Conservation (phyloP, 768 basidiomycete genomes). For the Pisolithus albus region DNA sequence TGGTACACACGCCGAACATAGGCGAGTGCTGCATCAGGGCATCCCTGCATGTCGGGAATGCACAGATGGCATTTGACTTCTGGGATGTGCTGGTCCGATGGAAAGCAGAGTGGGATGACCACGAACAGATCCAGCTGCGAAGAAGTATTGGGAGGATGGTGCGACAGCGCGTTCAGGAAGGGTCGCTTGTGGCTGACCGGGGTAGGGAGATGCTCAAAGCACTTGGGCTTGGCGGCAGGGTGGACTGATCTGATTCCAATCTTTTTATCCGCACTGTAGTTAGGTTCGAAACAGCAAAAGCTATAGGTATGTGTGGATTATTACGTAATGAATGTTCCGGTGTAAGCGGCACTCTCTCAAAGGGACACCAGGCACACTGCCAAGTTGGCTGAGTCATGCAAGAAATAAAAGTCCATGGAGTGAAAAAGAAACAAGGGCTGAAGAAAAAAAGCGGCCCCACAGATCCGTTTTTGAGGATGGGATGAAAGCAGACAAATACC, state of each 20-base stretch:
- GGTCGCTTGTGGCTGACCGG: slow-evolving; percentile 17
- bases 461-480: neutral
- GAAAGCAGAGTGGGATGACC: slow-evolving; percentile 43
- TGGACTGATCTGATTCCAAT: neutral
- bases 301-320: too few species aligned
- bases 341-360: neutral
- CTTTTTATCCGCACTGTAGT: neutral
- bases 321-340: neutral
- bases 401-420: slow-evolving; percentile 14
- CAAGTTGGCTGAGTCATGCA: too few species aligned
- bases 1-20: slow-evolving; percentile 38
- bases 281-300: neutral
- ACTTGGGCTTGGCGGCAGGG: slow-evolving; percentile 9
- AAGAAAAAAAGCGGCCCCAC: neutral
- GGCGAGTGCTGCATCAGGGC: slow-evolving; percentile 46
- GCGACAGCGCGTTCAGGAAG: slow-evolving; percentile 19
- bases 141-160: slow-evolving; percentile 33
- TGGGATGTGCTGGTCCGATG: slow-evolving; percentile 45
- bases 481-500: neutral
- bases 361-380: neutral
- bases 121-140: slow-evolving; percentile 39
- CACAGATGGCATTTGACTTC: slow-evolving; percentile 51
- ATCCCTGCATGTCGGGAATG: slow-evolving; percentile 43
- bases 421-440: neutral
- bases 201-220: slow-evolving; percentile 17